phyloP scores from a whole-genome alignment of 2,329 filamentous ascomycete genomes.

The Cercospora beticola region DNA sequence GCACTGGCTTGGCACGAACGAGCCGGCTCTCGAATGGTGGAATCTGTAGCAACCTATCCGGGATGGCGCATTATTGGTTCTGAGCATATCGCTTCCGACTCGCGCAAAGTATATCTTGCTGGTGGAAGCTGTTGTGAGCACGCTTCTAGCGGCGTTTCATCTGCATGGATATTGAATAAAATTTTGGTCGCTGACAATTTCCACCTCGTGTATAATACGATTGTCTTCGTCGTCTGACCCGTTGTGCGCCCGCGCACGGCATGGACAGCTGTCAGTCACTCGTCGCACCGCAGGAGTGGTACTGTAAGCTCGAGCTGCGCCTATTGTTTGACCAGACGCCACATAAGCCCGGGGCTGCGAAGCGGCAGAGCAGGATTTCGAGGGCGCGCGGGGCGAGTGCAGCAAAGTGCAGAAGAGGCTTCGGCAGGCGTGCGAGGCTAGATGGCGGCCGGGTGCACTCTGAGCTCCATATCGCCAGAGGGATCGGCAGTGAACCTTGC shows the following conservation, averaged over 20 bases:
- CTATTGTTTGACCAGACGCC: not conserved
- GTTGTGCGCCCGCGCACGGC: not conserved
- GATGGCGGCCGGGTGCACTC: not conserved
- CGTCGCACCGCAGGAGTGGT: not conserved
- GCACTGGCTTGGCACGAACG: not conserved
- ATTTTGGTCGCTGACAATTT: not conserved
- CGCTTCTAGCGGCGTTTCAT: constrained; percentile 8
- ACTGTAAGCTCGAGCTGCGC: not conserved
- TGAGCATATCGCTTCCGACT: not conserved
- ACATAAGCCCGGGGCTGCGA: not conserved
- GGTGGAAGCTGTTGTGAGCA: not conserved
- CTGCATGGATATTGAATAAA: not conserved
- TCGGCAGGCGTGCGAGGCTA: not conserved
- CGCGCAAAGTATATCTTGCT: constrained; percentile 12
- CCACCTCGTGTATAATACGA: not conserved
- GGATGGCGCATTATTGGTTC: not conserved
- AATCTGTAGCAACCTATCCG: not conserved
- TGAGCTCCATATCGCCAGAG: not conserved
- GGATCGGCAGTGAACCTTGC: not conserved
- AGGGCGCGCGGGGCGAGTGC: constrained; percentile 4
- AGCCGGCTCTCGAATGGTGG: not conserved
- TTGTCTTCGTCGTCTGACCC: not conserved
- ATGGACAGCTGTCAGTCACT: constrained; percentile 1
- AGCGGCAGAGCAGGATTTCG: not conserved
- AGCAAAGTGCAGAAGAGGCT: not conserved